phyloP scores from a whole-genome alignment of 140 eudicot genomes.

The Senecio squalidus region DNA sequence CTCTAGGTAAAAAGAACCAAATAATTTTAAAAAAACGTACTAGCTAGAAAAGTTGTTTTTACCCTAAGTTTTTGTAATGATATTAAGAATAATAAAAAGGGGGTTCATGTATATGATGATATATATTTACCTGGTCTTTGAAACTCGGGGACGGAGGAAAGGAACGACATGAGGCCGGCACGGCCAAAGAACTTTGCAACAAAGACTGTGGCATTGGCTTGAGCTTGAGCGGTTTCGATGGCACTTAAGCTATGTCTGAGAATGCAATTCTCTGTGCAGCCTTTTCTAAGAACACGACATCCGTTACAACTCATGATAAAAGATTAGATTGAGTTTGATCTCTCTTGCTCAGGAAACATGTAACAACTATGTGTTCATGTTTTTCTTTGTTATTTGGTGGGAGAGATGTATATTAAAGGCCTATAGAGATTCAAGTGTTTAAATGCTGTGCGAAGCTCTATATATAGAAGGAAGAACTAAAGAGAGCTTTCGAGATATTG shows the following conservation, averaged over 20 bases:
- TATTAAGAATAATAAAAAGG: no score
- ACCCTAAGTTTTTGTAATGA: no score
- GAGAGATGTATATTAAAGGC: neutral
- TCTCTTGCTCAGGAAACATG: slow-evolving; percentile 13
- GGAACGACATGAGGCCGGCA: slow-evolving; percentile 85
- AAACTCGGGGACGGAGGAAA: slow-evolving; percentile 61
- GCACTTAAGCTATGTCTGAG: slow-evolving; percentile 62
- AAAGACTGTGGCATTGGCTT: slow-evolving; percentile 80
- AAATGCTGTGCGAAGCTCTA: neutral
- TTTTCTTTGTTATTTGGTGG: neutral
- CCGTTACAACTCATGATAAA: slow-evolving; percentile 90
- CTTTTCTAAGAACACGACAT: slow-evolving; percentile 83
- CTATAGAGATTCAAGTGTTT: slow-evolving; percentile 7
- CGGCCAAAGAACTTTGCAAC: slow-evolving; percentile 96
- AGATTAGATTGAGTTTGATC: neutral
- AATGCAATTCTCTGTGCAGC: slow-evolving; percentile 82
- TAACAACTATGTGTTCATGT: slow-evolving; percentile 7
- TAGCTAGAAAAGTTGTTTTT: no score
- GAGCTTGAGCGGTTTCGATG: slow-evolving; percentile 67
- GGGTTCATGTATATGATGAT: neutral
- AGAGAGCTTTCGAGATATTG: no score
- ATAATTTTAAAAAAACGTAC: no score
- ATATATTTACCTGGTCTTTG: slow-evolving; percentile 71
- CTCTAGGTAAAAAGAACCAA: no score
- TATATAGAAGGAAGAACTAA: neutral